Evolutionary conservation across 805 yeast species (phyloP).

Genomic region (Pichia thaimueangensis): DNA sequence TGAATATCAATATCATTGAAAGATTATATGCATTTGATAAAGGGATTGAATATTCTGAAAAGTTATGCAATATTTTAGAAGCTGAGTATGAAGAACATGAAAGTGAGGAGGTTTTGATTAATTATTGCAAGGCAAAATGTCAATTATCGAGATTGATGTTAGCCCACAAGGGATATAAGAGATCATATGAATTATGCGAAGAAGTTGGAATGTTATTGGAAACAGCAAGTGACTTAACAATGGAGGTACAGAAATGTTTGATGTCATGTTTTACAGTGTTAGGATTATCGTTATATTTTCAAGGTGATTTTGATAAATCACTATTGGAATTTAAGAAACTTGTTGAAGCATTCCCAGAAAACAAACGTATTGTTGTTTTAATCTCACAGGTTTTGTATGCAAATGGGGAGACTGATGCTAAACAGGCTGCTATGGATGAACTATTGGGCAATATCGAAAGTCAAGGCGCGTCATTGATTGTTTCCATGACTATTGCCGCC

Average conservation of each 20-base stretch:
- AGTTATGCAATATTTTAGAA: conserved; percentile 39
- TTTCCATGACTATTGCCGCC: conserved; percentile 74
- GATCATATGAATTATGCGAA: conserved; percentile 57
- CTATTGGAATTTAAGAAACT: conserved; percentile 61
- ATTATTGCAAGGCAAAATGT: conserved; percentile 55
- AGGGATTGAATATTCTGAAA: conserved; percentile 44
- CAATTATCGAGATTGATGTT: conserved; percentile 68
- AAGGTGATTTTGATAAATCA: conserved; percentile 55
- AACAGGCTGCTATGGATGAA: conserved; percentile 80
- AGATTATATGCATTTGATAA: conserved; percentile 55
- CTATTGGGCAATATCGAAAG: conserved; percentile 57
- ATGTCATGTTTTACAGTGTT: conserved; percentile 60
- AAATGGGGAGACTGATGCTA: conserved; percentile 66
- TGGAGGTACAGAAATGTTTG: conserved; percentile 28
- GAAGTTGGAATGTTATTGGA: conserved; percentile 44
- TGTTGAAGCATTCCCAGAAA: conserved; percentile 48
- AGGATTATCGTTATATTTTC: conserved; percentile 69
- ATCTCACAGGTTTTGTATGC: conserved; percentile 77
- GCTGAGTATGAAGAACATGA: conserved; percentile 13
- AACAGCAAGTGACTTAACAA: conserved; percentile 32
- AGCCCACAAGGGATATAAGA: conserved; percentile 48
- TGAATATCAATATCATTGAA: conserved; percentile 56
- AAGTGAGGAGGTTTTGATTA: conserved; percentile 31
- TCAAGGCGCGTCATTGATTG: conserved; percentile 58
- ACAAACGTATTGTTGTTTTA: conserved; percentile 62